These are phyloP conservation scores for Herpetomonas tarakana DNA, from an alignment of 208 protist species.

Conservation along the genomic window DNA sequence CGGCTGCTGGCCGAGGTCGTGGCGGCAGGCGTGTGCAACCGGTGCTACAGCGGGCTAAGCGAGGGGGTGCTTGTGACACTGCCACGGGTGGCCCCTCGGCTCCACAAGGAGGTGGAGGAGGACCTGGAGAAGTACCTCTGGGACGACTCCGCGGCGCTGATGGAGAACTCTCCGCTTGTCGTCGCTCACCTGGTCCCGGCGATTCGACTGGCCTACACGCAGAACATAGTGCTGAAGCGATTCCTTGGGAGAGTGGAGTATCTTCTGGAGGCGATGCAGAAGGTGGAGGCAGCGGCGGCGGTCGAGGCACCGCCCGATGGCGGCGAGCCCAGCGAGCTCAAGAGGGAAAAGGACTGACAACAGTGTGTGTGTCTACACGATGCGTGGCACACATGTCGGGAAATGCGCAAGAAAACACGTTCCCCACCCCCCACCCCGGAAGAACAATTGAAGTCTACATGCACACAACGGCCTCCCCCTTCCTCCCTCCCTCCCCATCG, in stretches of 20 bases:
- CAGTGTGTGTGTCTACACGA: too few relatives aligned
- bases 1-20: conserved; percentile 2
- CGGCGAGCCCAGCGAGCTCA: not conserved
- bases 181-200: conserved; percentile 32
- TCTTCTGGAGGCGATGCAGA: conserved; percentile 32
- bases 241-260: conserved; percentile 27
- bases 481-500: too few relatives aligned
- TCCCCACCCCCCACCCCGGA: too few relatives aligned
- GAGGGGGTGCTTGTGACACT: conserved; percentile 59
- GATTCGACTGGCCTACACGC: conserved; percentile 54
- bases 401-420: too few relatives aligned
- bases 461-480: too few relatives aligned
- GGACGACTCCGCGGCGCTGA: conserved; percentile 59
- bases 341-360: too few relatives aligned
- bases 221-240: conserved; percentile 53
- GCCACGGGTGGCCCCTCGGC: conserved; percentile 24
- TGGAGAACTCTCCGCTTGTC: conserved; percentile 35
- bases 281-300: conserved; percentile 27
- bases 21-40: conserved; percentile 32
- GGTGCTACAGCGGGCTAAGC: conserved; percentile 42
- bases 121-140: conserved; percentile 71
- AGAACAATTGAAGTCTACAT: too few relatives aligned
- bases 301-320: conserved; percentile 1
- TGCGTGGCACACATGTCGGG: too few relatives aligned
- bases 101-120: conserved; percentile 66